phyloP scores from a whole-genome alignment of 2,329 filamentous ascomycete genomes.

The Ophiostoma angusticollis region DNA sequence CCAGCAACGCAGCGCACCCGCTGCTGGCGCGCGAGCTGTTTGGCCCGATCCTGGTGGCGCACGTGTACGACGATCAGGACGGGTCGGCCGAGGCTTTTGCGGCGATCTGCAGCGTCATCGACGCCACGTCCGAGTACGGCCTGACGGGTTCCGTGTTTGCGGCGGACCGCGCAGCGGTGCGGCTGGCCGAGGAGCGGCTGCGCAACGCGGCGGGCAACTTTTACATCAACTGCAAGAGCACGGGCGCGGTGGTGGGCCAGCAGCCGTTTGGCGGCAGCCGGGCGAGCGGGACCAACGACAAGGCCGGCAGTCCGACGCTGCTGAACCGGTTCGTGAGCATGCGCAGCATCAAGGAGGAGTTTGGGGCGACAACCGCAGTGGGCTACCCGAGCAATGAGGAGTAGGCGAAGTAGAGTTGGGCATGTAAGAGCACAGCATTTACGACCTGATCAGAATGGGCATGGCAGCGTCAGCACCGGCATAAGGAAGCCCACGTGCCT shows the following conservation, averaged over 20 bases:
- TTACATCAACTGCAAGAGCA: conserved; percentile 46
- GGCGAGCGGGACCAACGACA: conserved; percentile 42
- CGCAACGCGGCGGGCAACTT: conserved; percentile 44
- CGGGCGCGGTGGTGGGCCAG: conserved; percentile 41
- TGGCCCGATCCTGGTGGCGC: conserved; percentile 31
- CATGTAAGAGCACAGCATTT: background rate
- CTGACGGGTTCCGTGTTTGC: conserved; percentile 39
- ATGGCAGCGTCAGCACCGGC: no score
- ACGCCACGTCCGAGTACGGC: conserved; percentile 57
- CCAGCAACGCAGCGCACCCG: conserved; percentile 27
- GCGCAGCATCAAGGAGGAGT: conserved; percentile 56
- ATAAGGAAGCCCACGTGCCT: background rate
- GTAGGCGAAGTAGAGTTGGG: conserved; percentile 19
- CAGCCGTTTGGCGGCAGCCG: conserved; percentile 42
- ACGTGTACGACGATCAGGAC: conserved; percentile 35
- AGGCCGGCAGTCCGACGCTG: conserved; percentile 38
- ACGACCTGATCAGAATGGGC: no score
- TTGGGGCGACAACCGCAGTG: conserved; percentile 48
- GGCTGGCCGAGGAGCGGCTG: conserved; percentile 36
- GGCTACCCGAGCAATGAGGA: conserved; percentile 60
- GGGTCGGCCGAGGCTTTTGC: conserved; percentile 29
- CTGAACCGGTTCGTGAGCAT: conserved; percentile 38
- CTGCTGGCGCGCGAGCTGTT: conserved; percentile 36
- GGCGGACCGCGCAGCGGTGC: conserved; percentile 32
- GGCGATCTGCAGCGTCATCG: conserved; percentile 49